phyloP scores from a whole-genome alignment of 208 protist species.

The Vickermania ingenoplastis region DNA sequence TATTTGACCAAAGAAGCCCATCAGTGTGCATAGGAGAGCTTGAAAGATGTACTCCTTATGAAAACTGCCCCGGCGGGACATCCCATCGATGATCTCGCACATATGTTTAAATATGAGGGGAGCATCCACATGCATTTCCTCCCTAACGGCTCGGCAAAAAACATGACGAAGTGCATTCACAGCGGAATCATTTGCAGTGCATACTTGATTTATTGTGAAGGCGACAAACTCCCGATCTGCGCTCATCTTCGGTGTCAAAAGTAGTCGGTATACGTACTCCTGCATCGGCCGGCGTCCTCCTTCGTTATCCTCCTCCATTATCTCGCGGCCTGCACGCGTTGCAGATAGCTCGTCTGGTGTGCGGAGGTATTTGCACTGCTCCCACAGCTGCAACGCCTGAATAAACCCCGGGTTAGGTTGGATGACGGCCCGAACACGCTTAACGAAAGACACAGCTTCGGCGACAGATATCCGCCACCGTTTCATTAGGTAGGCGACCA shows the following conservation, averaged over 20 bases:
- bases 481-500: conserved; percentile 83
- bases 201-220: conserved; percentile 3
- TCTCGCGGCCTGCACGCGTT: conserved; percentile 28
- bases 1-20: no score
- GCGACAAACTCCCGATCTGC: conserved; percentile 56
- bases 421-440: conserved; percentile 36
- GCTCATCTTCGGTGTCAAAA: conserved; percentile 8
- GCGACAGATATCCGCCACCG: conserved; percentile 27
- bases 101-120: conserved; percentile 73
- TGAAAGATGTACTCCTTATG: no score
- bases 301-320: conserved; percentile 25
- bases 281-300: conserved; percentile 18
- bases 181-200: neutral
- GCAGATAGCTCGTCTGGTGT: conserved; percentile 48
- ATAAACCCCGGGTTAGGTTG: conserved; percentile 75
- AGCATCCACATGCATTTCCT: conserved; percentile 64
- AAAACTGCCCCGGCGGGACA: no score
- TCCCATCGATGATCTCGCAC: conserved; percentile 46
- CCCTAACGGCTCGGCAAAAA: neutral
- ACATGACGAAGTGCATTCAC: neutral
- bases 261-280: conserved; percentile 27
- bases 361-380: conserved; percentile 28
- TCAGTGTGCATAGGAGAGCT: no score
- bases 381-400: conserved; percentile 53
- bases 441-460: conserved; percentile 50